Percentiles rank a stretch among this genome's conserved stretches.
phyloP scores from a whole-genome alignment of 768 basidiomycete genomes.

The Arthromyces matolae region DNA sequence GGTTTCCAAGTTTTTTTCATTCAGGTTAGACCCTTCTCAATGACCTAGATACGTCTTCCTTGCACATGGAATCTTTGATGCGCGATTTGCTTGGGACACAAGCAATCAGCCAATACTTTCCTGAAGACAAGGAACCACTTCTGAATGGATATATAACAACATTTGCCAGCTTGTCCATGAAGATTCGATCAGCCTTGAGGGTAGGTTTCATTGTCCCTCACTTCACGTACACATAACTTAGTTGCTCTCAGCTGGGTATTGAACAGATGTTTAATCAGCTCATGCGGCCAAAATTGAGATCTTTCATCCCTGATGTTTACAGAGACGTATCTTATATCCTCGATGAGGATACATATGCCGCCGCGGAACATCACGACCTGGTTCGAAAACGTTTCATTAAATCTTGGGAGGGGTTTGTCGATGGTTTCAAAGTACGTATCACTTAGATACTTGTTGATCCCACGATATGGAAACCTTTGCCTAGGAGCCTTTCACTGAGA shows the following conservation, averaged over 20 bases:
- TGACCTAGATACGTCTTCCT: slow-evolving; percentile 89
- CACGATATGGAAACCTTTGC: neutral
- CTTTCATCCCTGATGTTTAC: slow-evolving; percentile 82
- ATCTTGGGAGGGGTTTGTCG: slow-evolving; percentile 80
- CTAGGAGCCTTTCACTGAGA: slow-evolving; percentile 84
- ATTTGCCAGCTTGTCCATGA: slow-evolving; percentile 52
- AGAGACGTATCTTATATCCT: slow-evolving; percentile 85
- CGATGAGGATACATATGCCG: slow-evolving; percentile 82
- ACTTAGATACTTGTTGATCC: neutral
- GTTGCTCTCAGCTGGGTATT: slow-evolving; percentile 58
- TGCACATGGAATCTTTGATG: slow-evolving; percentile 81
- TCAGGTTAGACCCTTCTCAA: slow-evolving; percentile 74
- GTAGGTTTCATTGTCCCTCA: too few relatives aligned
- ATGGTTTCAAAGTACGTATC: slow-evolving; percentile 73
- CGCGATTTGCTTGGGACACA: slow-evolving; percentile 58
- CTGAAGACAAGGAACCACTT: slow-evolving; percentile 47
- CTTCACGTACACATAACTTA: too few relatives aligned
- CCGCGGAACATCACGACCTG: slow-evolving; percentile 81
- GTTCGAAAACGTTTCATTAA: slow-evolving; percentile 89
- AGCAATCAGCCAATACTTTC: slow-evolving; percentile 63
- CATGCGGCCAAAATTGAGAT: slow-evolving; percentile 81
- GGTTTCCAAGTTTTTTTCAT: slow-evolving; percentile 1
- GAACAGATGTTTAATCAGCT: slow-evolving; percentile 97
- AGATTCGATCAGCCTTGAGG: slow-evolving; percentile 70
- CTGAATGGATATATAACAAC: slow-evolving; percentile 47